Evolutionary conservation across 2,329 filamentous ascomycete genomes (phyloP).

Genomic region (Paraphaeosphaeria minitans): DNA sequence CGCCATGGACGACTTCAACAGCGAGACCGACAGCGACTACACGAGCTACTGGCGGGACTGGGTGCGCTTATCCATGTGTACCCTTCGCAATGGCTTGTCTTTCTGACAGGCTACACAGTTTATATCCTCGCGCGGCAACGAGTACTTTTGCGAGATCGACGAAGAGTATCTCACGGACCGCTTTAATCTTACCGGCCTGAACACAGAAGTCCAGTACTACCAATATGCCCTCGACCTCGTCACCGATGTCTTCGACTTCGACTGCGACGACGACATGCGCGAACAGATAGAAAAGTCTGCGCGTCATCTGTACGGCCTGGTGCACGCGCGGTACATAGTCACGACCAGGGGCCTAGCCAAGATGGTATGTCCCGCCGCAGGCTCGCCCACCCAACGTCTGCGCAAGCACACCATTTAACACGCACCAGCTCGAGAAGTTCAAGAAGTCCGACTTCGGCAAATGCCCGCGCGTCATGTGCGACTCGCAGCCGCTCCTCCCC

Average conservation of each 20-base stretch:
- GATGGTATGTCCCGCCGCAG: constrained; percentile 69
- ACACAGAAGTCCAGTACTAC: constrained; percentile 97
- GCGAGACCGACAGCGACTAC: constrained; percentile 98
- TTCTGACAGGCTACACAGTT: constrained; percentile 64
- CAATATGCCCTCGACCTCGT: constrained; percentile 98
- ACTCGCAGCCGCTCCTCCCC: constrained; percentile 88
- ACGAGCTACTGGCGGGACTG: constrained; percentile 99
- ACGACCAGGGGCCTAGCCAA: constrained; percentile 92
- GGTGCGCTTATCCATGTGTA: constrained; percentile 65
- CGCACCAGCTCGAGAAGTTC: constrained; percentile 89
- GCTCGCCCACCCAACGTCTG: background rate
- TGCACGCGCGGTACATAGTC: constrained; percentile 95
- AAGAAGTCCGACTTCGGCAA: constrained; percentile 98
- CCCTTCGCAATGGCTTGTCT: background rate
- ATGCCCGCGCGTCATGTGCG: constrained; percentile 94
- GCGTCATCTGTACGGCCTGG: constrained; percentile 90
- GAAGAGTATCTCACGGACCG: constrained; percentile 98
- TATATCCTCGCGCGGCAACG: constrained; percentile 95
- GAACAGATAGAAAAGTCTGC: constrained; percentile 98
- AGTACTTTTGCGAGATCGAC: constrained; percentile 99
- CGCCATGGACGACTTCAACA: constrained; percentile 94
- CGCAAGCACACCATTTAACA: background rate
- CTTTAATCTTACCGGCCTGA: constrained; percentile 96
- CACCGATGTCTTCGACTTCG: constrained; percentile 97
- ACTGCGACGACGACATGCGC: constrained; percentile 97